These are phyloP conservation scores for Thraustochytrium striatum DNA, from an alignment of 352 stramenopile genomes.

Conservation along the genomic window DNA sequence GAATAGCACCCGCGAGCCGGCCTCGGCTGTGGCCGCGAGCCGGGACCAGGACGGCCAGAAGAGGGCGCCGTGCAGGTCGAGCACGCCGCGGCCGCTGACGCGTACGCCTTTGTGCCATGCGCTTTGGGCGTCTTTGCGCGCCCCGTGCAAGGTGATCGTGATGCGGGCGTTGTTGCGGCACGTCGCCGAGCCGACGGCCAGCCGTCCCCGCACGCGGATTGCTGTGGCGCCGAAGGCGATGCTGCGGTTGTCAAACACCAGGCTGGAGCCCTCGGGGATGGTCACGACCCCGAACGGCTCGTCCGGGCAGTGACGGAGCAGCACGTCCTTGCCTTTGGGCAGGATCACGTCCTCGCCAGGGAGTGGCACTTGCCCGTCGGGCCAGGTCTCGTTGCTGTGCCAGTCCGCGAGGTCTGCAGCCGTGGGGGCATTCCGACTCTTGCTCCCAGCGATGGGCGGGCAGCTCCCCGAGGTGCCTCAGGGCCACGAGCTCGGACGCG, in stretches of 20 bases:
- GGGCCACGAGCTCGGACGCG: background rate
- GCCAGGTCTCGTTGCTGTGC: background rate
- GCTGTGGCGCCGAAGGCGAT: conserved; percentile 1
- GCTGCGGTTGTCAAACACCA: background rate
- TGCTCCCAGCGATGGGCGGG: background rate
- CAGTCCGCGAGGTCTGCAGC: background rate
- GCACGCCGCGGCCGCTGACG: conserved; percentile 35
- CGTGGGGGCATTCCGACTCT: background rate
- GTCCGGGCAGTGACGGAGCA: background rate
- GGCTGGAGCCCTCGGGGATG: background rate
- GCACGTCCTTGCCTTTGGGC: background rate
- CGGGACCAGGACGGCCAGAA: conserved; percentile 56
- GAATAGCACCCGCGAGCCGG: background rate
- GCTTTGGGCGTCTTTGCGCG: background rate
- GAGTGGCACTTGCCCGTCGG: background rate
- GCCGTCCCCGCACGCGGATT: conserved; percentile 54
- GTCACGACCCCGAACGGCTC: background rate
- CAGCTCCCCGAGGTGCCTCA: background rate
- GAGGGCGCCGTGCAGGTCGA: conserved; percentile 56
- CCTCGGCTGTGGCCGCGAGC: conserved; percentile 49
- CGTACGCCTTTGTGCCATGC: conserved; percentile 56
- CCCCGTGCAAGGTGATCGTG: conserved; percentile 57
- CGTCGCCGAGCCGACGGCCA: conserved; percentile 53
- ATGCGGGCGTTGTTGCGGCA: conserved; percentile 51
- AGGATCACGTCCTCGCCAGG: background rate